Evolutionary conservation across 2,329 filamentous ascomycete species (phyloP), one percentile per base, ranked within the genome.

Genomic region (Trichoderma simmonsii): DNA sequence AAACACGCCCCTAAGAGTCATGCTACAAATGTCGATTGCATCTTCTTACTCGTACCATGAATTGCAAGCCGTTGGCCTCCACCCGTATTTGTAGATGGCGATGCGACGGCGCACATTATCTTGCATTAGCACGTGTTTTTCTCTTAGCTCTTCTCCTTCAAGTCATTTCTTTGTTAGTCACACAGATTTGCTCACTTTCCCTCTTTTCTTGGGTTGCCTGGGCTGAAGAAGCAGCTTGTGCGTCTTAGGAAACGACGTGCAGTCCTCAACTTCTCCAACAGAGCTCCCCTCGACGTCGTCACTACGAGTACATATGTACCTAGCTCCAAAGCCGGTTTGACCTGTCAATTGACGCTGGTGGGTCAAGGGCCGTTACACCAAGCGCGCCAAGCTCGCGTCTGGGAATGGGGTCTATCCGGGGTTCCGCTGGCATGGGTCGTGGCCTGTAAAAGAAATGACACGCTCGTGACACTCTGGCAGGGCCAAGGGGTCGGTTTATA

Each of bases 341-440:
- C 66, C 59, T 48, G 66, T 69, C 66, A 48, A 69, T 69, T 69
- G 66, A n/a, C 56, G 34, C 66, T 34, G 66, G 66, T 51, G 66
- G 66, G n/a, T 43, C 15, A 8, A n/a, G 21, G 32, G 56, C 65
- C 56, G 66, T 61, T 69, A 26, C 54, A 69, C 66, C 36, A 61
- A 28, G 34, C 36, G 56, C 56, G 66, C 66, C 56, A 68, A 68
- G 26, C 56, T 68, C 65, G 65, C 65, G 39, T 43, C 56, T 69
- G 26, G 54, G 12, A 60, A 60, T 36, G 65, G 65, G 54, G 36
- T 39, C 34, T 43, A 59, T 68, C 65, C 65, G 65, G 66, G 66
- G 66, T 51, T 60, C 65, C 65, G 65, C 34, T 18, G 54, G 43
- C 65, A 68, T 30, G 65, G 65, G 54, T 59, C 3, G 30, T 48